These are phyloP conservation scores for Cokeromyces recurvatus DNA, from an alignment of 371 early-diverging fungal genomes.

Conservation along the genomic window DNA sequence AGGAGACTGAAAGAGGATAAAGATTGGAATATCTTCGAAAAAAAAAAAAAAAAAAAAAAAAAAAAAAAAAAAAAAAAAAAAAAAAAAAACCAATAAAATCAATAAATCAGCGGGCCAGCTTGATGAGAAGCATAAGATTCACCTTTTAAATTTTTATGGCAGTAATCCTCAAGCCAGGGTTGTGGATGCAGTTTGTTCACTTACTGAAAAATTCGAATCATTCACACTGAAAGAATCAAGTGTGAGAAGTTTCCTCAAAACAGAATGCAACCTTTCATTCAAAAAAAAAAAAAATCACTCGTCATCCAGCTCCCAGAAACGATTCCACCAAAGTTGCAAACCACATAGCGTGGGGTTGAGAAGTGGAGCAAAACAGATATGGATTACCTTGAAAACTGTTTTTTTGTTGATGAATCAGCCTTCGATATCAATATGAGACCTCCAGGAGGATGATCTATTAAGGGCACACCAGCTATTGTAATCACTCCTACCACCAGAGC, in stretches of 20 bases:
- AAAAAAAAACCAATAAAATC: constrained; percentile 7
- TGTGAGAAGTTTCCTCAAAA: constrained; percentile 8
- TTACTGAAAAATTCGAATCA: constrained; percentile 4
- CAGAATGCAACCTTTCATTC: constrained; percentile 6
- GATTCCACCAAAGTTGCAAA: constrained; percentile 14
- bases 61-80: too few relatives aligned
- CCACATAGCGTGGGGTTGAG: too few relatives aligned
- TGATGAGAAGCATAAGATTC: constrained; percentile 8
- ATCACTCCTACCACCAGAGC: constrained; percentile 8
- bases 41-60: too few relatives aligned
- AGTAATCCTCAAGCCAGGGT: constrained; percentile 8
- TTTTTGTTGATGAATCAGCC: too few relatives aligned
- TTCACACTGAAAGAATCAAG: constrained; percentile 2
- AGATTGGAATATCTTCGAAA: constrained; percentile 10
- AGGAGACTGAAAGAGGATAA: constrained; percentile 12
- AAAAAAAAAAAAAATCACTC: too few relatives aligned
- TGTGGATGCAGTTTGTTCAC: constrained; percentile 8
- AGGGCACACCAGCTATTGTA: constrained; percentile 8
- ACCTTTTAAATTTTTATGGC: constrained; percentile 6
- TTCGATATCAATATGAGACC: too few relatives aligned
- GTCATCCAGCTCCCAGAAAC: constrained; percentile 15
- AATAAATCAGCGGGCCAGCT: constrained; percentile 12
- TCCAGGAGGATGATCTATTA: too few relatives aligned
- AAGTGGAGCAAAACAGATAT: constrained; percentile 12
- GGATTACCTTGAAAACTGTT: too few relatives aligned